Base-by-base conservation (phyloP, 208 protist species). In the Wallacemonas collosoma region DNA sequence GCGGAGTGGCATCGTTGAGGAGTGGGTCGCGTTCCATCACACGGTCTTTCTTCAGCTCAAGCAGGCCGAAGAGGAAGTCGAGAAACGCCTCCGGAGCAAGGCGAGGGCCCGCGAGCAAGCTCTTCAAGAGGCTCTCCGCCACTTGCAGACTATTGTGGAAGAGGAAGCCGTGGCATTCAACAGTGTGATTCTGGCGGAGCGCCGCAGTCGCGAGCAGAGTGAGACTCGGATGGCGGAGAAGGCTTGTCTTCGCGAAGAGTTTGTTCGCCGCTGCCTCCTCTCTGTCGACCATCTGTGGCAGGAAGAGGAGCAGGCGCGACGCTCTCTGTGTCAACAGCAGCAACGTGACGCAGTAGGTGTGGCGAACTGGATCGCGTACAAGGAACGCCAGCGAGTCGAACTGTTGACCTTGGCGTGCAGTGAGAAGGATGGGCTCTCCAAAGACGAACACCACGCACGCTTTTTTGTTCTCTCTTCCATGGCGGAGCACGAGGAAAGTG, bases 361-460 rank as follows among this genome's bases (percentile, higher is more conserved):
- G 26, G 76, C 73, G 50, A 50, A 87, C 54, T 71, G 69, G 48
- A 69, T 83, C 36, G 77, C 57, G n/a, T 60, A 68, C 40, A 81
- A 80, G 17, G 62, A 53, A 11, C 45, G 57, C 50, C 80, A 73
- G 55, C 72, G 71, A 1, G 71, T 61, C 11, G 84, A 86, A 45
- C 45, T 83, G 44, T 43, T 73, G 39, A 63, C 69, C 0, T 36
- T 11, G 6, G 79, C 76, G 12, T 45, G 72, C 35, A 41, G 47
- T 1, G 72, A 77, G 26, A 68, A 79, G 35, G 68, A 48, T 12
- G 61, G 51, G 15, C 71, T 89, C n/a, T 56, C 55, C 3, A 72
- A 71, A 8, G 73, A 70, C 48, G 89, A 94, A 66, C 86, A 82
- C 54, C 67, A 88, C 4, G 76, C 78, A 14, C 82, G 83, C 40